Conservation (phyloP, 371 early-diverging fungal genomes). For the Mucor saturninus region DNA sequence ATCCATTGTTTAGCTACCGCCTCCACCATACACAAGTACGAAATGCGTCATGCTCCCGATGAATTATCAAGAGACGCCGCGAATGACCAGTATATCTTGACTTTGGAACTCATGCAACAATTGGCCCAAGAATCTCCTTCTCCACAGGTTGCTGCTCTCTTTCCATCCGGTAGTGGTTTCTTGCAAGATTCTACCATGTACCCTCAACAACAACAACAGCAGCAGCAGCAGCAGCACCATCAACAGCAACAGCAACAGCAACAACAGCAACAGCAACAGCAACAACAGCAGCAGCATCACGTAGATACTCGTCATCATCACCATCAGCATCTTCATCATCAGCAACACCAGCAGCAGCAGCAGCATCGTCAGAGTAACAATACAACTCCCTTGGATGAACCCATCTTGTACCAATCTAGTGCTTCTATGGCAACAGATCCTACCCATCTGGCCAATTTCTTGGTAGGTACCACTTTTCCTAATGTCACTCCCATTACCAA, state of each 20-base stretch:
- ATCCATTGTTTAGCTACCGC: slow-evolving; percentile 49
- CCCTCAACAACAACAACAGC: neutral
- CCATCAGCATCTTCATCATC: slow-evolving; percentile 26
- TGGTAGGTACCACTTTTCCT: neutral
- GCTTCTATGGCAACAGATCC: slow-evolving; percentile 11
- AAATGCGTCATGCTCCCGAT: slow-evolving; percentile 26
- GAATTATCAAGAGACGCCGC: slow-evolving; percentile 21
- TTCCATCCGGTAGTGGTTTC: too few relatives aligned
- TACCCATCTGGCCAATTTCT: slow-evolving; percentile 9
- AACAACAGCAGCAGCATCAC: too few relatives aligned
- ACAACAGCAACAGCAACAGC: too few relatives aligned
- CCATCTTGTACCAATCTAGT: slow-evolving; percentile 18
- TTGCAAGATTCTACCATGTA: neutral
- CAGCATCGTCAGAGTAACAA: slow-evolving; percentile 7
- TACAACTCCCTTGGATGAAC: slow-evolving; percentile 4
- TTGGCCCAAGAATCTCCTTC: slow-evolving; percentile 42
- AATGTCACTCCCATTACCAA: too few relatives aligned
- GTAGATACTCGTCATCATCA: too few relatives aligned
- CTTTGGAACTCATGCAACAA: slow-evolving; percentile 34
- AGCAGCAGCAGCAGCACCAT: too few relatives aligned
- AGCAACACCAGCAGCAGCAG: slow-evolving; percentile 14
- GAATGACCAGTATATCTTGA: slow-evolving; percentile 28
- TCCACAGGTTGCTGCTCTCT: slow-evolving; percentile 11
- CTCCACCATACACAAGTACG: slow-evolving; percentile 43
- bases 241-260: too few relatives aligned